These are phyloP conservation scores for Pelagophyceae sp. DNA, from an alignment of 352 stramenopile species.

Conservation along the genomic window DNA sequence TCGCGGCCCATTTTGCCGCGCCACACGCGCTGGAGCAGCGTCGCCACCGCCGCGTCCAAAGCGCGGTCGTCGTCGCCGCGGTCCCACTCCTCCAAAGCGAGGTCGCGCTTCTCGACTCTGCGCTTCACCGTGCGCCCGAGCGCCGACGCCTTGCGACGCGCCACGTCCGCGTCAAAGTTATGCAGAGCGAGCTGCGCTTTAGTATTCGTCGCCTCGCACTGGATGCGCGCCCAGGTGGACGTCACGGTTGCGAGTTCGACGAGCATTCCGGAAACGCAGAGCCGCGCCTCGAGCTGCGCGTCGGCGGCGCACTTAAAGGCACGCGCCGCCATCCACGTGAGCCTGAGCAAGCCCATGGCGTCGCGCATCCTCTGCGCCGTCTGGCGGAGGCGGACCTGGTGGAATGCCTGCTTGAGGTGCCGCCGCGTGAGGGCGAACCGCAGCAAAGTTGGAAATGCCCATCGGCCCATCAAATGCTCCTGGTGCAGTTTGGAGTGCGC, in stretches of 20 bases:
- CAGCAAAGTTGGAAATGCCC: not conserved
- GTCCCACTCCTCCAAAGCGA: slow-evolving; percentile 5
- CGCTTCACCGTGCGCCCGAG: too few species aligned
- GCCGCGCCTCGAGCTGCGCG: not conserved
- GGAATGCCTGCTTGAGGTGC: not conserved
- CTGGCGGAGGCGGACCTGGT: not conserved
- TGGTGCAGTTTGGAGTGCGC: not conserved
- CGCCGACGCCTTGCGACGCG: too few species aligned
- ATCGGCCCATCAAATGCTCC: not conserved
- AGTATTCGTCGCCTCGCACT: too few species aligned
- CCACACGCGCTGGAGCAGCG: not conserved
- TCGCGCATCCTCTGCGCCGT: not conserved
- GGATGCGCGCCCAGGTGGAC: too few species aligned
- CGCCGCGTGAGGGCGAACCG: not conserved
- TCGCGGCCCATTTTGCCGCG: not conserved
- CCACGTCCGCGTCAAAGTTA: too few species aligned
- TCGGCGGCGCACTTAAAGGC: not conserved
- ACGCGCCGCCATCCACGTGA: not conserved
- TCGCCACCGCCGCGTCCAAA: too few species aligned
- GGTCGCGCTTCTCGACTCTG: too few species aligned
- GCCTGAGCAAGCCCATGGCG: not conserved
- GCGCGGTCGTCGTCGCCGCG: not conserved
- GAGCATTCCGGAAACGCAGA: too few species aligned
- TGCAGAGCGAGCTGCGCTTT: too few species aligned
- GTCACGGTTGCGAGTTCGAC: too few species aligned